phyloP scores from a whole-genome alignment of 352 stramenopile species.

The Pythium chondricola region DNA sequence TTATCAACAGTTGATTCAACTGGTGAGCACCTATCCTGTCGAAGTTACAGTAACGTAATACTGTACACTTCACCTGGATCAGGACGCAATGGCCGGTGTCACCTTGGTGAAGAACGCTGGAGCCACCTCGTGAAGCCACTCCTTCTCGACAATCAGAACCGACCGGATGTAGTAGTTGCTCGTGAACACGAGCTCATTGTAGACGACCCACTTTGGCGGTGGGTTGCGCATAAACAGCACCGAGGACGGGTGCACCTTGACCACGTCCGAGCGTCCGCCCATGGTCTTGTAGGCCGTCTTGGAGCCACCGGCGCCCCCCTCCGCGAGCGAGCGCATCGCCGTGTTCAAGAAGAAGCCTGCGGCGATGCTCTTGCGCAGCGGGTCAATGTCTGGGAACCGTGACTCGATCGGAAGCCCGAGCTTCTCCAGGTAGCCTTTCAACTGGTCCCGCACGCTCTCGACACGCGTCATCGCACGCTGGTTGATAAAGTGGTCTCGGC shows the following conservation, averaged over 20 bases:
- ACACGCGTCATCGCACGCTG: constrained; percentile 75
- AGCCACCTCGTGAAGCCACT: constrained; percentile 82
- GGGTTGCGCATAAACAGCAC: constrained; percentile 87
- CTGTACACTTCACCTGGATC: neutral
- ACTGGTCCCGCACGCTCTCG: constrained; percentile 72
- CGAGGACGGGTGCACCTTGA: constrained; percentile 87
- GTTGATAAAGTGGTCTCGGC: constrained; percentile 84
- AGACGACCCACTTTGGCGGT: constrained; percentile 79
- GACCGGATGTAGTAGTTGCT: constrained; percentile 89
- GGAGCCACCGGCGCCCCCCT: constrained; percentile 49
- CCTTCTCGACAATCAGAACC: constrained; percentile 84
- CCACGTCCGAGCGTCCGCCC: constrained; percentile 70
- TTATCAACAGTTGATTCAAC: no score
- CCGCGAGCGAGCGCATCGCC: constrained; percentile 75
- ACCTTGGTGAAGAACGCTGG: constrained; percentile 81
- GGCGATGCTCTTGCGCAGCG: constrained; percentile 84
- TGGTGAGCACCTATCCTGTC: no score
- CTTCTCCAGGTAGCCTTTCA: constrained; percentile 68
- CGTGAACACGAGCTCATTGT: constrained; percentile 89
- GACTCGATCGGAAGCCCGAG: constrained; percentile 62
- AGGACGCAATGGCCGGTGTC: constrained; percentile 13
- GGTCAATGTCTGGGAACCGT: constrained; percentile 70
- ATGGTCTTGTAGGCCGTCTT: constrained; percentile 87
- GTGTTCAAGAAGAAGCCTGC: constrained; percentile 87
- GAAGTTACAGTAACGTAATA: no score